A percentile compares a stretch with the other conserved stretches of the same genome.
These are phyloP conservation scores for Blastobotrys apis DNA, from an alignment of 1,139 yeast species.

Conservation along the genomic window DNA sequence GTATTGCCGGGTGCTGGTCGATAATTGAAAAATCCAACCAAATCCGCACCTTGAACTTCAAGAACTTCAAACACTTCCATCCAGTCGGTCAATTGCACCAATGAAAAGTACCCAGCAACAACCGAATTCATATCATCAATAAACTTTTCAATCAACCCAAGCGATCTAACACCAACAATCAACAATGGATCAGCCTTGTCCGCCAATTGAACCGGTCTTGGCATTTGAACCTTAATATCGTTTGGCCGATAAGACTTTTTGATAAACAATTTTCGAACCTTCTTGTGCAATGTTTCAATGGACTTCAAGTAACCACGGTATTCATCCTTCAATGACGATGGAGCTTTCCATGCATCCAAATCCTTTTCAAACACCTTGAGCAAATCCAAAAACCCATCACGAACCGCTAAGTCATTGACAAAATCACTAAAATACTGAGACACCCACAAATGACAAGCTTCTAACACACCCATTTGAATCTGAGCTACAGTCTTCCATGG, in stretches of 20 bases:
- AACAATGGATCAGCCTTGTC: conserved; percentile 24
- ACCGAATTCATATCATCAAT: conserved; percentile 62
- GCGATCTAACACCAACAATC: conserved; percentile 28
- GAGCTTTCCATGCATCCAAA: conserved; percentile 50
- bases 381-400: conserved; percentile 59
- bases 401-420: conserved; percentile 60
- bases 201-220: conserved; percentile 25
- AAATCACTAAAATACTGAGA: conserved; percentile 73
- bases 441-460: conserved; percentile 68
- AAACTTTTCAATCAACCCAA: conserved; percentile 46
- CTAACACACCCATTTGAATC: conserved; percentile 79
- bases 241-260: conserved; percentile 77
- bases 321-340: conserved; percentile 32
- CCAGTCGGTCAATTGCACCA: conserved; percentile 74
- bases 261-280: conserved; percentile 67
- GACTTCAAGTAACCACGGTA: conserved; percentile 31
- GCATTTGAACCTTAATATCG: conserved; percentile 33
- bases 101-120: conserved; percentile 54
- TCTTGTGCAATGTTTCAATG: conserved; percentile 57
- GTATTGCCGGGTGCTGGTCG: conserved; percentile 41
- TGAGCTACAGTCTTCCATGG: conserved; percentile 60
- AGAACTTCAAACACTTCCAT: conserved; percentile 65
- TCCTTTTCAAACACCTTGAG: conserved; percentile 68
- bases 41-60: conserved; percentile 58
- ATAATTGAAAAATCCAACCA: conserved; percentile 59